These are phyloP conservation scores for Monosporascus sp. DNA, from an alignment of 2,329 filamentous ascomycete species.

Conservation along the genomic window DNA sequence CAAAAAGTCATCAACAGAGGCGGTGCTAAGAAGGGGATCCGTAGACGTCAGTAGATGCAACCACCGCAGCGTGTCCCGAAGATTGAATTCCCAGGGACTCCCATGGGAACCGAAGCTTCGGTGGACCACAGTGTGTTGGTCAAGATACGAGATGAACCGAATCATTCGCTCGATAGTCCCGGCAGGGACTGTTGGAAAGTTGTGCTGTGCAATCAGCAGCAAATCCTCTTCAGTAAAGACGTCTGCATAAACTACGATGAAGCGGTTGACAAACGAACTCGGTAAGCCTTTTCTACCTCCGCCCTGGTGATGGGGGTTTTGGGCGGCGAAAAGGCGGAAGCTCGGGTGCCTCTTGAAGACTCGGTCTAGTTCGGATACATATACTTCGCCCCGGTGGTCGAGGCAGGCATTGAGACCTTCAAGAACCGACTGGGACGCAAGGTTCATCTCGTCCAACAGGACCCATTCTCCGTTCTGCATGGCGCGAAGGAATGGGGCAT, in stretches of 20 bases:
- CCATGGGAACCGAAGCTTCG: conserved; percentile 56
- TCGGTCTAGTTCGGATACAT: conserved; percentile 90
- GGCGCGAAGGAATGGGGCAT: conserved; percentile 89
- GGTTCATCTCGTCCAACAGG: conserved; percentile 95
- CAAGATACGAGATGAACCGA: conserved; percentile 73
- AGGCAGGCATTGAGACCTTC: conserved; percentile 95
- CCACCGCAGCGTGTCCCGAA: conserved; percentile 88
- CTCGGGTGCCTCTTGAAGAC: conserved; percentile 84
- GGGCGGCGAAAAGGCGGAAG: conserved; percentile 93
- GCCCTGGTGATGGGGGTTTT: conserved; percentile 96
- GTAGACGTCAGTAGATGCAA: conserved; percentile 62
- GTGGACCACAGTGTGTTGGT: conserved; percentile 60
- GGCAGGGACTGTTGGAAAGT: conserved; percentile 60
- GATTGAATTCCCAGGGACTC: conserved; percentile 92
- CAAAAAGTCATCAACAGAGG: conserved; percentile 66
- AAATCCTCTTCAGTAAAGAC: conserved; percentile 79
- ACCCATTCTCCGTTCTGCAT: conserved; percentile 99
- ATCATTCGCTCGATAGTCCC: conserved; percentile 64
- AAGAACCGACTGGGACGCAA: conserved; percentile 92
- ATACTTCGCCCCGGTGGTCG: conserved; percentile 92
- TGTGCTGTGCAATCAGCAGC: conserved; percentile 71
- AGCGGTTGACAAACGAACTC: conserved; percentile 94
- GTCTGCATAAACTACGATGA: conserved; percentile 96
- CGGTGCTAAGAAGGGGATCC: conserved; percentile 55
- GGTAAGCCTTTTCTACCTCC: conserved; percentile 92